Conservation (phyloP, 1,284 basidiomycete genomes). For the Cryptococcus floricola region DNA sequence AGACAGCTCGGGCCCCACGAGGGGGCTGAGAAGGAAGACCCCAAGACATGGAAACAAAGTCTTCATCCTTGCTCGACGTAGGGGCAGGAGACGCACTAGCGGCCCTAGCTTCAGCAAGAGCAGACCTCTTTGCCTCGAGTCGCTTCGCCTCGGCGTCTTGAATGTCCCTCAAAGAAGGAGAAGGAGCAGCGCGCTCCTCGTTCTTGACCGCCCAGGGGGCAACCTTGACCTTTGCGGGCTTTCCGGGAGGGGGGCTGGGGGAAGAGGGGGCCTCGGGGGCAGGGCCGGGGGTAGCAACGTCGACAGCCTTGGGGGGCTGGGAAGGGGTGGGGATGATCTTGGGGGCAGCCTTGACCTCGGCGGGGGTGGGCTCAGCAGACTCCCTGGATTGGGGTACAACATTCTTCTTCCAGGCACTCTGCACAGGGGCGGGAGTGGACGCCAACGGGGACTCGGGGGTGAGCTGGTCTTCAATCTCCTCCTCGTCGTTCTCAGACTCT, state of each 20-base stretch:
- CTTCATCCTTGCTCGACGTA: conserved; percentile 34
- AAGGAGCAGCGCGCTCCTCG: conserved; percentile 51
- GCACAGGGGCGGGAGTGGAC: background rate
- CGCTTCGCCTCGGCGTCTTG: conserved; percentile 88
- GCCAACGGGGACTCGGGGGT: conserved; percentile 6
- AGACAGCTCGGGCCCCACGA: conserved; percentile 35
- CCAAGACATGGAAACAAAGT: conserved; percentile 48
- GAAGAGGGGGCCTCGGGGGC: conserved; percentile 28
- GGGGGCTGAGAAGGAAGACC: conserved; percentile 46
- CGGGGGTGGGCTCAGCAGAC: conserved; percentile 32
- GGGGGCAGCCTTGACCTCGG: conserved; percentile 5
- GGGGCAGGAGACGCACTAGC: conserved; percentile 49
- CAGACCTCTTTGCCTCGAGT: conserved; percentile 61
- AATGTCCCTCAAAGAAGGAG: conserved; percentile 84
- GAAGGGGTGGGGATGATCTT: background rate
- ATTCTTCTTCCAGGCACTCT: background rate
- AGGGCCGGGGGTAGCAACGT: conserved; percentile 16
- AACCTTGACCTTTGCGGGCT: conserved; percentile 41
- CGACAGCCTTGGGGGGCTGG: conserved; percentile 9
- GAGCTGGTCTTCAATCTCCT: conserved; percentile 2
- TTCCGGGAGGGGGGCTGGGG: conserved; percentile 60
- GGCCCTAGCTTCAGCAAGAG: conserved; percentile 57
- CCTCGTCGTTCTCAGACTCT: conserved; percentile 5
- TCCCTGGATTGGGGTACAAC: conserved; percentile 15
- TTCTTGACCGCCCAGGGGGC: conserved; percentile 46